These are phyloP conservation scores for Avena atlantica DNA, from an alignment of 176 grass and related monocot species.

Conservation along the genomic window DNA sequence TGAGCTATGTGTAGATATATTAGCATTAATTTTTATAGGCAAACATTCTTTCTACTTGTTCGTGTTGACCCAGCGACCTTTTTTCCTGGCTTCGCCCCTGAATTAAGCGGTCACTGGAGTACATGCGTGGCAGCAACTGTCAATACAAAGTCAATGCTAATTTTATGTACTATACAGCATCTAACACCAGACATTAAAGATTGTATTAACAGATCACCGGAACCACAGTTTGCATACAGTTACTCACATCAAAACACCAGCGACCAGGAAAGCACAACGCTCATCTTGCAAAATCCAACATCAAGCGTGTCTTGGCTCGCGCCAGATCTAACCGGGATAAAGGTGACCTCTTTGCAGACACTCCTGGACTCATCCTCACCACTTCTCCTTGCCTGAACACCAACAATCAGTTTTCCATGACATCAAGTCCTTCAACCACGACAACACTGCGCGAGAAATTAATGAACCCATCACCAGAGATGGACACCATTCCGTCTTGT, in stretches of 20 bases:
- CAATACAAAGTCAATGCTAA: too few species aligned
- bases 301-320: not conserved
- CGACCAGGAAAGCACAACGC: slow-evolving; percentile 10
- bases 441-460: not conserved
- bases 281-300: slow-evolving; percentile 20
- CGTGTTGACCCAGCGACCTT: too few species aligned
- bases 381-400: not conserved
- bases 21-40: too few species aligned
- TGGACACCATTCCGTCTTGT: not conserved
- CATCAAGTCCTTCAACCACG: not conserved
- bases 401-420: not conserved
- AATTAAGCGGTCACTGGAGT: too few species aligned
- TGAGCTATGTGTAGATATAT: too few species aligned
- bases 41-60: too few species aligned
- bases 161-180: too few species aligned
- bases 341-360: not conserved
- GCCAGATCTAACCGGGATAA: not conserved
- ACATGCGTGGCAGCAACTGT: too few species aligned
- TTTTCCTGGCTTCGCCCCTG: too few species aligned
- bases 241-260: not conserved
- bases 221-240: not conserved
- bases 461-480: not conserved
- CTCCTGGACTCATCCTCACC: not conserved
- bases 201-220: too few species aligned
- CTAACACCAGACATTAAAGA: too few species aligned